Evolutionary conservation across 257 asterid species (phyloP), one percentile per base, ranked within the genome.

Genomic region (Solanum sitiens): DNA sequence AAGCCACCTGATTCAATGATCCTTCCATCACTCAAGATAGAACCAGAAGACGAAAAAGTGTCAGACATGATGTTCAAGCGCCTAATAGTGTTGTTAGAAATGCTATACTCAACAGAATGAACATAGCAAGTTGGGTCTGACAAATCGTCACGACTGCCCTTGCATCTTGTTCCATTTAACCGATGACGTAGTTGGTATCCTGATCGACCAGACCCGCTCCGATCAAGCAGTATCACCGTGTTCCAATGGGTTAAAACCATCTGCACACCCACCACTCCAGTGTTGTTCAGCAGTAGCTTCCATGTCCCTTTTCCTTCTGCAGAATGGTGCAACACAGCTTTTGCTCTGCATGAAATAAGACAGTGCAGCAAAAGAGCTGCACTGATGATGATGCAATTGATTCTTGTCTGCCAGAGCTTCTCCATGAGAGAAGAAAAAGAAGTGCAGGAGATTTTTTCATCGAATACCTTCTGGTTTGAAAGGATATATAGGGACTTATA

Each of bases 191-290:
- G 89, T 23, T 73, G 91, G 91, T 87, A 92, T 40, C 93, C 89
- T 0, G 94, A 84, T 10, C 32, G 86, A 87, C 92, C 92, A 8
- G 92, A 71, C 45, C 88, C 90, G 7, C 86, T 87, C 84, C 88
- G 94, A 77, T 95, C 98, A 67, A 91, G 88, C 89, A 95, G 91
- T 80, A 95, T 37, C 27, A 95, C 94, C 8, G 95, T 93, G 89
- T 92, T 88, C 84, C 83, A 68, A 91, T 90, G 93, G 10, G 98
- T 95, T 83, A 95, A 82, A 86, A 90, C 94, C 96, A 94, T 93
- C 90, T 94, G 98, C 92, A 90, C 91, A 27, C 95, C 97, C 30
- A 94, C 94, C 12, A 93, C 92, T 0, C 98, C 98, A 23, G 93
- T 89, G 92, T 89, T 92, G 86, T 91, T 90, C 59, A 93, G 30